Base-by-base conservation (phyloP, 495 filamentous ascomycete species). In the Corynascus novoguineensis region DNA sequence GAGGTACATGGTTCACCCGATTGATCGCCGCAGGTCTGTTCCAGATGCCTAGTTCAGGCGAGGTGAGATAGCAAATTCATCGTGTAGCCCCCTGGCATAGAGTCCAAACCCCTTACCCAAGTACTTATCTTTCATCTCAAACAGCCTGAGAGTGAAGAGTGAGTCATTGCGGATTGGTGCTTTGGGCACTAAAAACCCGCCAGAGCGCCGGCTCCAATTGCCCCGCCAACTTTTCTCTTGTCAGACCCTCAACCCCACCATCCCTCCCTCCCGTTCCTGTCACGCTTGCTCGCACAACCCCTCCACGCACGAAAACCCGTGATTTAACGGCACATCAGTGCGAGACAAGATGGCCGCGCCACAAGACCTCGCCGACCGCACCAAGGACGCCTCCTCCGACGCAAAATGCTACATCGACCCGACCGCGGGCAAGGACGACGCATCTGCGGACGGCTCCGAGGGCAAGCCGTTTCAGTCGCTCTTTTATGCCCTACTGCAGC, bases 381-480 rank as follows among this genome's bases (percentile, higher is more conserved):
- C 69, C 59, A 73, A 71, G 64, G 60, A 57, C n/a, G n/a, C 35
- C 2, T 4, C 35, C 14, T n/a, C 35, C 64, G 68, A 80, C 73
- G 6, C 78, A 21, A 79, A 79, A 55, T 77, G 86, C 70, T 89
- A 91, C 73, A 79, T 95, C 60, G 90, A 95, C 77, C 85, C 89
- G 66, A 84, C 88, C 62, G 77, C 78, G 57, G 90, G 90, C 55
- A 73, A 76, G 56, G 90, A 96, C 77, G 83, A 84, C 59, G 70
- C 68, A 17, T 62, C 76, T n/a, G 71, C 82, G 45, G 78, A 81
- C 62, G 90, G 90, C 58, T 78, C 84, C 57, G 80, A 92, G 69
- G 67, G 75, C 59, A 80, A 82, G 58, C 88, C 90, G 24, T 96
- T 84, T 81, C 90, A 95, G 77, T 83, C 86, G 5, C 80, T 96